Base-by-base conservation (phyloP, 306 rosid species). In the Begonia loranthoides region DNA sequence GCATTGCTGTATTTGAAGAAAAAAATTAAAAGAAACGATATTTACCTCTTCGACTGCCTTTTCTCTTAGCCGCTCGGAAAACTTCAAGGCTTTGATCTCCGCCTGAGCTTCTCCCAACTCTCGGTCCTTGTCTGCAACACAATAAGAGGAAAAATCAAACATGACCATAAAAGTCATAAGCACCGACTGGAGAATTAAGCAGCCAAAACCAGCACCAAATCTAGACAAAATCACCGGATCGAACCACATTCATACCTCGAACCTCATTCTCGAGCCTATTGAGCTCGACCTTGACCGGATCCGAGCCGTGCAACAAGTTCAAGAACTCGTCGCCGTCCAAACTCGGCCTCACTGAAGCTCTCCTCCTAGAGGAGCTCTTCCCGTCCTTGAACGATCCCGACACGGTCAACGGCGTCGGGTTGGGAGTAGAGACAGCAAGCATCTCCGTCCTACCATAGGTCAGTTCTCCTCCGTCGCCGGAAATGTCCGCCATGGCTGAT, bases 211-310 rank as follows among this genome's bases (percentile, higher is more conserved):
- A 56, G 66, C 46, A 6, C 55, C 54, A 85, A 79, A 62, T 64
- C 64, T 62, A 13, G 10, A 34, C 21, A 10, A 53, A 69, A 65
- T 19, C 60, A 57, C 38, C 70, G 68, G 96, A 87, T 92, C 96
- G 87, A 86, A 57, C 82, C 55, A 57, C 96, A 83, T 86, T 92
- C 66, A 44, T 70, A 92, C 99, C 99, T 92, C 88, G 79, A 61
- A 92, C 96, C 73, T 92, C 99, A 66, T 92, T 92, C 78, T 87
- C 99, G 24, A 86, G 87, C 58, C 99, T 87, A 83, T 83, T 92
- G 59, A 92, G 99, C 89, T 92, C 99, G 59, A 92, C 78, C 73
- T 87, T 92, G 58, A 92, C 99, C 84, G 99, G 99, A 92, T 92
- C 96, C 89, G 99, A 92, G 53, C 99, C 99, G 76, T 83, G 96